A percentile compares a stretch with the other conserved stretches of the same genome.
Conservation (phyloP, 306 rosid species). For the Amphicarpaea edgeworthii region DNA sequence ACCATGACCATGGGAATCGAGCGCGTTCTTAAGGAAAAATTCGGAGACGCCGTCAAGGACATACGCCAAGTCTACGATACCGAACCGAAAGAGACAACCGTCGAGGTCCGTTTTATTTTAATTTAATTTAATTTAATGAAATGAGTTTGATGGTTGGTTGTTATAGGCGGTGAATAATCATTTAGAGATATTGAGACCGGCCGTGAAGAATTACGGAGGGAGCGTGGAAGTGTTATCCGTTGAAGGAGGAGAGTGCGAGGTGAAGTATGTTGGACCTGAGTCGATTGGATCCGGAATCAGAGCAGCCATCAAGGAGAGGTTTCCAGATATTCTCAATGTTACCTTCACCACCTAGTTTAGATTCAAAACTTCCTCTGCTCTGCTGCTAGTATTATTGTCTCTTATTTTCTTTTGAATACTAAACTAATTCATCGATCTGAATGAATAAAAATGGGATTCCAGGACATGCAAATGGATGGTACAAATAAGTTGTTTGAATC, state of each 20-base stretch:
- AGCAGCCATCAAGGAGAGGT: constrained; percentile 94
- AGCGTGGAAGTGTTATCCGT: constrained; percentile 82
- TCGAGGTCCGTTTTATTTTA: constrained; percentile 57
- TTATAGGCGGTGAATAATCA: constrained; percentile 82
- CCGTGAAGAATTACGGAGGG: constrained; percentile 89
- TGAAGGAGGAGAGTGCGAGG: constrained; percentile 70
- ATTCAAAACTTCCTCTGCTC: no score
- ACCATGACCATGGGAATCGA: constrained; percentile 99
- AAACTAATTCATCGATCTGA: no score
- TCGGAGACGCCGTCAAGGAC: constrained; percentile 80
- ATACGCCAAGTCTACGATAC: constrained; percentile 72
- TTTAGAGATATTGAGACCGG: constrained; percentile 87
- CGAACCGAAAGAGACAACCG: constrained; percentile 57
- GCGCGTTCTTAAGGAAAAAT: constrained; percentile 89
- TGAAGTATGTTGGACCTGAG: constrained; percentile 79
- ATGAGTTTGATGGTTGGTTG: neutral
- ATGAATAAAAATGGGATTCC: no score
- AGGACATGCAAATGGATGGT: no score
- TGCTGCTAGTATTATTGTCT: no score
- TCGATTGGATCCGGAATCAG: constrained; percentile 90
- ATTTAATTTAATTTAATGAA: constrained; percentile 4
- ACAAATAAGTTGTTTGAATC: no score
- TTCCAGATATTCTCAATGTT: constrained; percentile 81
- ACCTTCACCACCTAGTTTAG: constrained; percentile 58
- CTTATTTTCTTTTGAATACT: no score